Conservation (phyloP, 2,329 filamentous ascomycete genomes). For the Karstenula rhodostoma region DNA sequence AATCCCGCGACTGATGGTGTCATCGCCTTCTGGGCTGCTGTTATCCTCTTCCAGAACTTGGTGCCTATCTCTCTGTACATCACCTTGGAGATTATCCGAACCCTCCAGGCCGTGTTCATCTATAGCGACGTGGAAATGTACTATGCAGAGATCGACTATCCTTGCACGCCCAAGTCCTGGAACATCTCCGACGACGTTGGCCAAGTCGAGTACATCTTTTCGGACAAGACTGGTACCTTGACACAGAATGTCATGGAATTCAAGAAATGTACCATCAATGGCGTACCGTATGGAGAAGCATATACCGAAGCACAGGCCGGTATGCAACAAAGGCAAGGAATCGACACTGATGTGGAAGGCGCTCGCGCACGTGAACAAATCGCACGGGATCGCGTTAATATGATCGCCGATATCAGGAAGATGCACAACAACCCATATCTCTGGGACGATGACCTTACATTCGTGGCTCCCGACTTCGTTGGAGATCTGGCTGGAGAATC, state of each 20-base stretch:
- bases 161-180: conserved; percentile 97
- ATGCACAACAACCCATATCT: conserved; percentile 91
- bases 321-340: conserved; percentile 89
- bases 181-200: conserved; percentile 98
- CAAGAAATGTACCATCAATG: conserved; percentile 97
- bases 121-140: conserved; percentile 98
- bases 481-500: conserved; percentile 81
- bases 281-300: conserved; percentile 94
- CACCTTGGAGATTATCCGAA: conserved; percentile 92
- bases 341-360: conserved; percentile 83
- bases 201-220: conserved; percentile 99
- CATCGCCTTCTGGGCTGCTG: conserved; percentile 93
- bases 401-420: conserved; percentile 75
- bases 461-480: conserved; percentile 89
- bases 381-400: conserved; percentile 74
- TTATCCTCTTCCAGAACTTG: conserved; percentile 98
- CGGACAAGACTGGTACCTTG: conserved; percentile 88
- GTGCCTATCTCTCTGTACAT: conserved; percentile 98
- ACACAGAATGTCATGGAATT: conserved; percentile 98
- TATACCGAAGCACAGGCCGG: conserved; percentile 97
- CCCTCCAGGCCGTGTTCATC: conserved; percentile 94
- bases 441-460: conserved; percentile 87
- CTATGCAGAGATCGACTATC: conserved; percentile 91
- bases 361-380: conserved; percentile 79
- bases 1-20: conserved; percentile 82